Evolutionary conservation across 75 land plant genomes (phyloP).

Genomic region (Pinus taeda): DNA sequence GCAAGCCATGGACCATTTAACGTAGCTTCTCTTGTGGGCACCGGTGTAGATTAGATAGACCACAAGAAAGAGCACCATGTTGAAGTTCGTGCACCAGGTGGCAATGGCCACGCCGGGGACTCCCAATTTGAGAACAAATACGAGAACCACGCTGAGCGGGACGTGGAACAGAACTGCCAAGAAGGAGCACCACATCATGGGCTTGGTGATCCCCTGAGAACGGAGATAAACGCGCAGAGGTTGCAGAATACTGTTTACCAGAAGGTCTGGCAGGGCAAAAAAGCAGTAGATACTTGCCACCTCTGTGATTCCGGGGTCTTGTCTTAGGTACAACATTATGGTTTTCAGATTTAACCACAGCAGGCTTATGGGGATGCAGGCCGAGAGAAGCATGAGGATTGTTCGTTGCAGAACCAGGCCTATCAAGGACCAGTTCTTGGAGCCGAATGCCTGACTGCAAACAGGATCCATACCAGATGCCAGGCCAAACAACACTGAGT

Average conservation of each 20-base stretch:
- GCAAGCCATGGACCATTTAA: slow-evolving; percentile 22
- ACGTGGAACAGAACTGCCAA: slow-evolving; percentile 34
- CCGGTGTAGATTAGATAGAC: slow-evolving; percentile 27
- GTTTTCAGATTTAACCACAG: slow-evolving; percentile 31
- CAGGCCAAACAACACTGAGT: slow-evolving; percentile 61
- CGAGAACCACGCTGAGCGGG: slow-evolving; percentile 29
- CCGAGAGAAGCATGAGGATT: slow-evolving; percentile 30
- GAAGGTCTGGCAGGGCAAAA: slow-evolving; percentile 31
- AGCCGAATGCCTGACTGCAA: slow-evolving; percentile 41
- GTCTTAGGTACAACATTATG: slow-evolving; percentile 20
- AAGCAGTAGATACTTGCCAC: slow-evolving; percentile 33
- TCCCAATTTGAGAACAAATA: slow-evolving; percentile 30
- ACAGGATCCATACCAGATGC: slow-evolving; percentile 49
- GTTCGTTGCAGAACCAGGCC: slow-evolving; percentile 30
- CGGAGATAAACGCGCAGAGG: slow-evolving; percentile 39
- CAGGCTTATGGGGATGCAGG: slow-evolving; percentile 24
- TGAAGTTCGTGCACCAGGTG: slow-evolving; percentile 33
- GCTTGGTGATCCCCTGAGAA: slow-evolving; percentile 32
- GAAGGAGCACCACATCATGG: slow-evolving; percentile 43
- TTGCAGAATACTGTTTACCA: slow-evolving; percentile 30
- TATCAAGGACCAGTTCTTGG: slow-evolving; percentile 29
- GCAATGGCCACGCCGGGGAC: slow-evolving; percentile 40
- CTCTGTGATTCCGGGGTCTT: slow-evolving; percentile 26
- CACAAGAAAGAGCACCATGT: slow-evolving; percentile 30
- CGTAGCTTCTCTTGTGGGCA: slow-evolving; percentile 19